phyloP scores from a whole-genome alignment of 768 basidiomycete species.

The Multifurca ochricompacta region DNA sequence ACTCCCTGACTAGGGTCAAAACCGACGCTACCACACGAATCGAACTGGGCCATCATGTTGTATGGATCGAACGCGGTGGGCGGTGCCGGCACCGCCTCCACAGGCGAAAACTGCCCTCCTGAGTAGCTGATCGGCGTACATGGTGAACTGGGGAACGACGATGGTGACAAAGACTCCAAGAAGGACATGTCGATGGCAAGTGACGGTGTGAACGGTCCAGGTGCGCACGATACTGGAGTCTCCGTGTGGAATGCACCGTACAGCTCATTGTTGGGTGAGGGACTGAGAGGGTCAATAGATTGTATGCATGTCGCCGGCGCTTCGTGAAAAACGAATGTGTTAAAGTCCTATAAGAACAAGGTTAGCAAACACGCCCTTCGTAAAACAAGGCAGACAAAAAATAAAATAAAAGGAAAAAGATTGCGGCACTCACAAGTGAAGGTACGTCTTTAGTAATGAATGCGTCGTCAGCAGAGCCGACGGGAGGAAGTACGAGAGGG shows the following conservation, averaged over 20 bases:
- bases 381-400: not conserved
- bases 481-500: slow-evolving; percentile 17
- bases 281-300: slow-evolving; percentile 19
- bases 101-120: slow-evolving; percentile 8
- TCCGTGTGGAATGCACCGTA: slow-evolving; percentile 9
- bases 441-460: slow-evolving; percentile 11
- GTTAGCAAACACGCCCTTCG: not conserved
- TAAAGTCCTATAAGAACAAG: slow-evolving; percentile 10
- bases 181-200: slow-evolving; percentile 16
- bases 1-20: not conserved
- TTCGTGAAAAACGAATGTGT: slow-evolving; percentile 21
- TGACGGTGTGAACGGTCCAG: not conserved
- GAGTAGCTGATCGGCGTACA: slow-evolving; percentile 13
- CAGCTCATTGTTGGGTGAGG: not conserved
- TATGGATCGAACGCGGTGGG: slow-evolving; percentile 5
- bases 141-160: slow-evolving; percentile 14
- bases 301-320: slow-evolving; percentile 17
- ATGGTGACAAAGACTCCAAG: slow-evolving; percentile 10
- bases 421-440: slow-evolving; percentile 18
- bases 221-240: not conserved
- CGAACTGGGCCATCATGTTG: slow-evolving; percentile 2
- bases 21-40: not conserved
- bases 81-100: slow-evolving; percentile 11
- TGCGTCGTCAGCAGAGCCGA: not conserved
- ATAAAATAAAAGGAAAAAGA: not conserved